These are phyloP conservation scores for Candida corydali DNA, from an alignment of 805 yeast genomes.

Conservation along the genomic window DNA sequence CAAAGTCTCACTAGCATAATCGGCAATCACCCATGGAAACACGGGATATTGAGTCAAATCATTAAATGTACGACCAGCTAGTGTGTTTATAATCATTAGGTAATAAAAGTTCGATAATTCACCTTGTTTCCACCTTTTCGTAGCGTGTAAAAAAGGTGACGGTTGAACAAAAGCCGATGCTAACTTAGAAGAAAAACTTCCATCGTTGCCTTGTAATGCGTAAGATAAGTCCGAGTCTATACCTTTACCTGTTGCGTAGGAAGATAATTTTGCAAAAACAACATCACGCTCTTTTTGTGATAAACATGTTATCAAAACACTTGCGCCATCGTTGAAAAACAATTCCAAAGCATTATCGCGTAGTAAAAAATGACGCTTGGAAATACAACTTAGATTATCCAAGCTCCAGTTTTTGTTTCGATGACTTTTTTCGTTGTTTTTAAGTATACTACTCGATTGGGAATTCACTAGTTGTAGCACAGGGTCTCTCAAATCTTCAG, in stretches of 20 bases:
- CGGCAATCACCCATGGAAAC: slow-evolving; percentile 88
- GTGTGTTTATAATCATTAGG: slow-evolving; percentile 70
- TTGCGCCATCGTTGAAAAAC: slow-evolving; percentile 69
- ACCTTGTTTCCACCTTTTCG: slow-evolving; percentile 72
- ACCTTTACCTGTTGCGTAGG: slow-evolving; percentile 45
- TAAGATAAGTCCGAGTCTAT: slow-evolving; percentile 53
- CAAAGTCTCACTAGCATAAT: slow-evolving; percentile 67
- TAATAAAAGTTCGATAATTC: slow-evolving; percentile 81
- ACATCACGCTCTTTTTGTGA: slow-evolving; percentile 51
- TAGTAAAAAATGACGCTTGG: slow-evolving; percentile 70
- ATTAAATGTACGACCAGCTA: slow-evolving; percentile 87
- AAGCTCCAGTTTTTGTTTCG: slow-evolving; percentile 58
- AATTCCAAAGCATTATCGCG: slow-evolving; percentile 80
- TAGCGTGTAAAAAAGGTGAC: slow-evolving; percentile 39
- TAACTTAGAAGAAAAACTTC: slow-evolving; percentile 31
- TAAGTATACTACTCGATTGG: slow-evolving; percentile 27
- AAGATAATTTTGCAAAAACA: slow-evolving; percentile 46
- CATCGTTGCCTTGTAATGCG: slow-evolving; percentile 40
- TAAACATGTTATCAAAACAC: slow-evolving; percentile 64
- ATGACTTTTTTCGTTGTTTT: slow-evolving; percentile 33
- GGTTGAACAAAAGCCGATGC: slow-evolving; percentile 36
- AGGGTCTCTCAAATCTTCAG: slow-evolving; percentile 58
- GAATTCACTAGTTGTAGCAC: slow-evolving; percentile 62
- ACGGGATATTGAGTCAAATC: slow-evolving; percentile 89
- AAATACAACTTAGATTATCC: slow-evolving; percentile 54